phyloP scores from a whole-genome alignment of 129 eudicot genomes.

The Pulicaria dysenterica region DNA sequence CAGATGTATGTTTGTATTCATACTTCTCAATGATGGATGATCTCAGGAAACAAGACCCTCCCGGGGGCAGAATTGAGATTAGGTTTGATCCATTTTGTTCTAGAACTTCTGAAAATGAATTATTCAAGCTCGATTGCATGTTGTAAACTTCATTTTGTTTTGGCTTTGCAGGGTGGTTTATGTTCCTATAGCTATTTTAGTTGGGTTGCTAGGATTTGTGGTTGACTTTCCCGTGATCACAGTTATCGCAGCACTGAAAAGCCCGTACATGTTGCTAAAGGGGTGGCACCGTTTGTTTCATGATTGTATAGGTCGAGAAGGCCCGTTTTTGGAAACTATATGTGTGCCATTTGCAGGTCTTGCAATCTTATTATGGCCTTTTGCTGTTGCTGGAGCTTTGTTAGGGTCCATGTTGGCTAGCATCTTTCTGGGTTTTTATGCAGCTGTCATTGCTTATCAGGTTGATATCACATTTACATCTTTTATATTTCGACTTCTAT shows the following conservation, averaged over 20 bases:
- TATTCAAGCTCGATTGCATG: slow-evolving; percentile 13
- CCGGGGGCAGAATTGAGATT: slow-evolving; percentile 71
- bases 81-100: slow-evolving; percentile 46
- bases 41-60: slow-evolving; percentile 59
- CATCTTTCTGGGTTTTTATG: slow-evolving; percentile 76
- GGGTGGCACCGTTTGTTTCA: slow-evolving; percentile 94
- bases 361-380: slow-evolving; percentile 92
- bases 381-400: slow-evolving; percentile 85
- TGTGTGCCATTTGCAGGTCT: slow-evolving; percentile 97
- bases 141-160: slow-evolving; percentile 7
- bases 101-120: background rate
- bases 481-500: slow-evolving; percentile 19
- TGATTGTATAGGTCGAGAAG: slow-evolving; percentile 93
- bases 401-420: slow-evolving; percentile 77
- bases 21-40: slow-evolving; percentile 83
- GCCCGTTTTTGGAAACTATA: slow-evolving; percentile 87
- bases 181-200: slow-evolving; percentile 65
- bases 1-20: slow-evolving; percentile 68
- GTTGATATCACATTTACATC: slow-evolving; percentile 32
- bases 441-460: slow-evolving; percentile 82
- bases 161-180: slow-evolving; percentile 52
- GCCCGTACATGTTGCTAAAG: slow-evolving; percentile 88
- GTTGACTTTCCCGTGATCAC: slow-evolving; percentile 76
- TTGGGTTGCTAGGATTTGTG: slow-evolving; percentile 58
- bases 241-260: slow-evolving; percentile 60